A percentile compares a stretch with the other conserved stretches of the same genome.
Conservation (phyloP, 805 yeast genomes). For the Lachancea lanzarotensis region DNA sequence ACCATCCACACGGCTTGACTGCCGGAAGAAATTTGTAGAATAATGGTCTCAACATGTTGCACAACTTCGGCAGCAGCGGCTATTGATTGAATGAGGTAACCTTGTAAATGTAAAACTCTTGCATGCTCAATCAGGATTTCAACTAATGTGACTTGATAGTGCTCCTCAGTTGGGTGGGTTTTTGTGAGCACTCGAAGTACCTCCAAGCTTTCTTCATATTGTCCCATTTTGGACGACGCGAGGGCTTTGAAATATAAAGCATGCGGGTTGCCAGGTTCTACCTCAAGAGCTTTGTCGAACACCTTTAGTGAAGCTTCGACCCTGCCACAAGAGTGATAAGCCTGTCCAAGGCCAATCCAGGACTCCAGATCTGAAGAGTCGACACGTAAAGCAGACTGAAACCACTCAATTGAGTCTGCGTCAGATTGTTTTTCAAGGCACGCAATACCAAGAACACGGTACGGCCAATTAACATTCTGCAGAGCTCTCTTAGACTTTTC, state of each 20-base stretch:
- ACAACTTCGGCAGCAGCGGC: constrained; percentile 43
- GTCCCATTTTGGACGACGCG: constrained; percentile 56
- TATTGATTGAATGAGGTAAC: constrained; percentile 62
- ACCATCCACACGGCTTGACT: constrained; percentile 63
- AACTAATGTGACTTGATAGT: constrained; percentile 47
- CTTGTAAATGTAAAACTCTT: constrained; percentile 44
- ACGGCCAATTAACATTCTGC: constrained; percentile 68
- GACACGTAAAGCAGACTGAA: constrained; percentile 76
- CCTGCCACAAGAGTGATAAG: constrained; percentile 79
- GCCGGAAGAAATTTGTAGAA: constrained; percentile 13
- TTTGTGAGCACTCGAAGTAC: constrained; percentile 40
- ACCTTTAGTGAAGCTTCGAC: constrained; percentile 83
- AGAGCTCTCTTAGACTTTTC: constrained; percentile 52
- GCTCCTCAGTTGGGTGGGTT: constrained; percentile 42
- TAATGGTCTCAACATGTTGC: constrained; percentile 21
- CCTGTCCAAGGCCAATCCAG: constrained; percentile 97
- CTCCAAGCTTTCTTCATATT: constrained; percentile 54
- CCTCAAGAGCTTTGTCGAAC: constrained; percentile 53
- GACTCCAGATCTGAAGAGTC: constrained; percentile 63
- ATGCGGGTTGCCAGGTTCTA: constrained; percentile 52
- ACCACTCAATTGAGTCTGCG: constrained; percentile 77
- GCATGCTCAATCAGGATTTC: constrained; percentile 55
- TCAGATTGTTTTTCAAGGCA: constrained; percentile 65
- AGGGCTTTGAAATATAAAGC: constrained; percentile 63
- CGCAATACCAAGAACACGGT: constrained; percentile 75